Conservation (phyloP, 331 rosid species). For the Pyracantha coccinea region DNA sequence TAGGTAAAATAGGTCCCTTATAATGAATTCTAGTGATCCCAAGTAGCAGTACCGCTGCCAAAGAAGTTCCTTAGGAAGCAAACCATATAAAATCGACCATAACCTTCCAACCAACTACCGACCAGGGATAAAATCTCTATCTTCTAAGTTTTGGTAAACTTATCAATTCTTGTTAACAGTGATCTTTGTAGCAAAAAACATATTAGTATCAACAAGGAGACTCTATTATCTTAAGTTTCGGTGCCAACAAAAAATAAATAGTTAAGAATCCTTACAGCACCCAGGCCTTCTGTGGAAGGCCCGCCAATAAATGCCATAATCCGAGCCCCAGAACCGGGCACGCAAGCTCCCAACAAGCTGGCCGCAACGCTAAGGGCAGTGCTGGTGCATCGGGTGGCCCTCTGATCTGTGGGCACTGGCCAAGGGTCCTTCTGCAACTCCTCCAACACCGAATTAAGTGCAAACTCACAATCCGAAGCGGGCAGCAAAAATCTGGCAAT, state of each 20-base stretch:
- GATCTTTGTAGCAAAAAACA: neutral
- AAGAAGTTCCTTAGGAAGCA: neutral
- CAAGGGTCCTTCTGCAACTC: slow-evolving; percentile 98
- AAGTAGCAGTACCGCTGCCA: neutral
- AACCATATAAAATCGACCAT: neutral
- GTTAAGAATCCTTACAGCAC: slow-evolving; percentile 57
- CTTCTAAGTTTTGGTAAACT: neutral
- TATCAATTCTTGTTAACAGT: neutral
- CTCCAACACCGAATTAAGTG: slow-evolving; percentile 82
- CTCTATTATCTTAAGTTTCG: neutral
- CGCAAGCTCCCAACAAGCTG: slow-evolving; percentile 90
- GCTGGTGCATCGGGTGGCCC: slow-evolving; percentile 79
- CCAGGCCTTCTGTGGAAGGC: slow-evolving; percentile 91
- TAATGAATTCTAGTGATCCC: too few relatives aligned
- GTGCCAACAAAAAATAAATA: neutral
- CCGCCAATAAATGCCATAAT: slow-evolving; percentile 94
- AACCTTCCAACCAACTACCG: neutral
- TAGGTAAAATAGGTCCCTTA: neutral
- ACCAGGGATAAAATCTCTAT: neutral
- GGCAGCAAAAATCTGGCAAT: slow-evolving; percentile 71
- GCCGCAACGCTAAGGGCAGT: slow-evolving; percentile 78
- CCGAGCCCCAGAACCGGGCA: slow-evolving; percentile 92
- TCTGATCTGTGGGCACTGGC: slow-evolving; percentile 70
- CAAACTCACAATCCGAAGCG: slow-evolving; percentile 73
- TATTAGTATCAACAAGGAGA: neutral